phyloP scores from a whole-genome alignment of 2,329 filamentous ascomycete genomes.

The Cytospora piceicola region DNA sequence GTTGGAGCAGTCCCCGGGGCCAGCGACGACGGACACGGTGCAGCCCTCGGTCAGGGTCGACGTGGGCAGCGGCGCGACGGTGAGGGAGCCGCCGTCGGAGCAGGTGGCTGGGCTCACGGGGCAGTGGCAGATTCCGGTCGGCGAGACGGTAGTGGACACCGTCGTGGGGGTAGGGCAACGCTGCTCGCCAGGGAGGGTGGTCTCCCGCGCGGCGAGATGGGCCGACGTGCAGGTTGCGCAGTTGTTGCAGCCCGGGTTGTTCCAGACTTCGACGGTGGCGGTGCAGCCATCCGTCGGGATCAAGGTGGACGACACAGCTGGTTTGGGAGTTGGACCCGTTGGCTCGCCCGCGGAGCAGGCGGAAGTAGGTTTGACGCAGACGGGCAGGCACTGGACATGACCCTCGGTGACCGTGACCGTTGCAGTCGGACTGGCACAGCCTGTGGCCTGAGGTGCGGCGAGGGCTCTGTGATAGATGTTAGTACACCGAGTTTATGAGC shows the following conservation, averaged over 20 bases:
- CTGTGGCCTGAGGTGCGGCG: neutral
- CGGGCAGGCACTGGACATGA: neutral
- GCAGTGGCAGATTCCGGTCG: neutral
- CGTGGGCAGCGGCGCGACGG: conserved; percentile 9
- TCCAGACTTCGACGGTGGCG: neutral
- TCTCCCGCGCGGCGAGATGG: neutral
- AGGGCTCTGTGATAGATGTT: neutral
- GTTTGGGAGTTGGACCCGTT: neutral
- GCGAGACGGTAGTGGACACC: neutral
- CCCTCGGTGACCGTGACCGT: neutral
- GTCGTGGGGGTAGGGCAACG: conserved; percentile 2
- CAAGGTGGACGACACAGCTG: neutral
- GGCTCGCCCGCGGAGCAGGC: conserved; percentile 13
- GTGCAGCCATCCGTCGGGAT: conserved; percentile 8
- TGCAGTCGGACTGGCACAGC: conserved; percentile 4
- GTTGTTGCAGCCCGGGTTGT: conserved; percentile 11
- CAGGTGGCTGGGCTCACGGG: neutral
- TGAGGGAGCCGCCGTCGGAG: neutral
- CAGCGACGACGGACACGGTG: conserved; percentile 4
- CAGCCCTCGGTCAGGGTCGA: conserved; percentile 7
- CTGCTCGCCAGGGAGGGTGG: neutral
- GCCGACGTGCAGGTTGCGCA: conserved; percentile 9
- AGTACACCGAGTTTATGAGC: neutral
- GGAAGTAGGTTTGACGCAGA: neutral
- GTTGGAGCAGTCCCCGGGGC: conserved; percentile 7